Evolutionary conservation across 805 yeast genomes (phyloP), one percentile per base, ranked within the genome.

Genomic region (Debaryomyces maramus): DNA sequence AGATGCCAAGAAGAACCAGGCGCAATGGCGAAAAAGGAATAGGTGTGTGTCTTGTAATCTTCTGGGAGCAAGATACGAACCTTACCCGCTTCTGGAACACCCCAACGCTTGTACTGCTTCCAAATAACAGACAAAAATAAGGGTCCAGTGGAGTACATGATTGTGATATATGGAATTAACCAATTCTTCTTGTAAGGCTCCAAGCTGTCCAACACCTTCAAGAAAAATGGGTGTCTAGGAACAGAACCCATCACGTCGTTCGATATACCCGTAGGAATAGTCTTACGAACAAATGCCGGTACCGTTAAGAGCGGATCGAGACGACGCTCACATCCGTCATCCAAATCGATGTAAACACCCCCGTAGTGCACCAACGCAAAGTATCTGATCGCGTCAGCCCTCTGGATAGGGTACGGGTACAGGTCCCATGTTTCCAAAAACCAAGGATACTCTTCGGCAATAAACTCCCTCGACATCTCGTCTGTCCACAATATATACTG

Each of bases 141-240:
- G 0, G 97, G 97, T 9, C 97, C 97, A 0, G 97, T 90, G 9
- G 95, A 82, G 55, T 80, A 85, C 96, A 90, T 88, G 60, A 90
- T 88, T 23, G 97, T 88, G 45, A 89, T 69, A 65, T 90, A 90
- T 10, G 97, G 96, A 13, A 88, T 80, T 26, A 85, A 63, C 85
- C 95, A 88, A 61, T 86, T 84, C 33, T 66, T 58, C 50, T 76
- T 72, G 55, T 88, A 80, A 37, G 63, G 70, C 45, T 80, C 63
- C 44, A 90, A 70, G 34, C 76, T 76, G 45, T 83, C 84, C 44
- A 88, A 75, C 13, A 76, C 85, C 55, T 81, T 82, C 34, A 75
- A 60, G 67, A 87, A 88, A 64, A 89, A 87, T 3, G 96, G 96
- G 61, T 90, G 97, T 35, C 73, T 70, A 23, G 95, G 96, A 9